Conservation (phyloP, 202 grass and related monocot genomes). For the Musa balbisiana region DNA sequence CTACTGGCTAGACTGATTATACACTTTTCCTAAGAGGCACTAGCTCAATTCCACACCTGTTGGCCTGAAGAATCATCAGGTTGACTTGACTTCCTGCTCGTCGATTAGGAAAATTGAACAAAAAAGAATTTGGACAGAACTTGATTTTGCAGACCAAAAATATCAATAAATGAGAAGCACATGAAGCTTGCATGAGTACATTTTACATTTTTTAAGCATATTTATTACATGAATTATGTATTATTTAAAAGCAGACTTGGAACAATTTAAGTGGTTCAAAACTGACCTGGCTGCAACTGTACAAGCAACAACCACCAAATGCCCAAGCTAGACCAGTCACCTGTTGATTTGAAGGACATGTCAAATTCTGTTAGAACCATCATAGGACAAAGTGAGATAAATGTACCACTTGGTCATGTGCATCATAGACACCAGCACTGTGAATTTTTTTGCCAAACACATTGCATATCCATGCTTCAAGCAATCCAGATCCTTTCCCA, state of each 20-base stretch:
- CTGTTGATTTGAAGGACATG: slow-evolving; percentile 38
- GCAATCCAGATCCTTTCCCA: slow-evolving; percentile 68
- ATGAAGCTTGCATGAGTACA: not conserved
- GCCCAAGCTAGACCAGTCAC: slow-evolving; percentile 82
- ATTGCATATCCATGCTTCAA: slow-evolving; percentile 64
- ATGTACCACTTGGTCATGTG: slow-evolving; percentile 91
- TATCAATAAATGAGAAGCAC: not conserved
- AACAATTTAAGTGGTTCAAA: not conserved
- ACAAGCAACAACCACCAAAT: slow-evolving; percentile 70
- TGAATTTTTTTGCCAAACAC: slow-evolving; percentile 39
- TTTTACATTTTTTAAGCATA: not conserved
- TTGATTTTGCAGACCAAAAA: not conserved
- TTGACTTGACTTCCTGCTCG: no score
- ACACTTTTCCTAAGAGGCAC: no score
- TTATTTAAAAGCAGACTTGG: no score
- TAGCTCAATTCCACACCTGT: no score
- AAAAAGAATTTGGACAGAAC: not conserved
- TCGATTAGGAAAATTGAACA: not conserved
- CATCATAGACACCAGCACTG: slow-evolving; percentile 42
- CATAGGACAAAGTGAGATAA: slow-evolving; percentile 10
- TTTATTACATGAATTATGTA: not conserved
- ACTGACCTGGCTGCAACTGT: slow-evolving; percentile 82
- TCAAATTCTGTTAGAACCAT: slow-evolving; percentile 5
- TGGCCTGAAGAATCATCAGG: no score
- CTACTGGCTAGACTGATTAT: no score